These are phyloP conservation scores for Aspergillus nomiae DNA, from an alignment of 2,329 filamentous ascomycete genomes.

Conservation along the genomic window DNA sequence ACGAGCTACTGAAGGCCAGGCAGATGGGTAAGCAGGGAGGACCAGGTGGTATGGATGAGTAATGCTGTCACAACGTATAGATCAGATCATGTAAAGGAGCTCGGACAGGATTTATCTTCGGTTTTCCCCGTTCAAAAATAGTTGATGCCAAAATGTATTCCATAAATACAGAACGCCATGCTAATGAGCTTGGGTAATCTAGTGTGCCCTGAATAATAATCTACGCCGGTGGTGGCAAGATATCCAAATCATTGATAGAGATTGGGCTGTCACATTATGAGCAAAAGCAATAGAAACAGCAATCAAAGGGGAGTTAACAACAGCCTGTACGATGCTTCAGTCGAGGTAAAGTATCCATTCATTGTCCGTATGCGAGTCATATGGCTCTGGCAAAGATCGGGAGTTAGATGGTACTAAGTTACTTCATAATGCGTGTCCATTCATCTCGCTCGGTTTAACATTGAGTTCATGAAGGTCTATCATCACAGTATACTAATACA, in stretches of 20 bases:
- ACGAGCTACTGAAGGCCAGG: slow-evolving; percentile 95
- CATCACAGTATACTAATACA: not conserved
- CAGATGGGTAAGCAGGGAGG: slow-evolving; percentile 71
- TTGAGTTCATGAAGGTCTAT: not conserved
- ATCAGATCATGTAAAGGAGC: slow-evolving; percentile 28
- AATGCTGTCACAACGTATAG: slow-evolving; percentile 30
- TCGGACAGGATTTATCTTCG: slow-evolving; percentile 21
- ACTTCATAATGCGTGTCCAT: not conserved
- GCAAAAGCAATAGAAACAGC: not conserved
- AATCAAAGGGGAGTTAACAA: not conserved
- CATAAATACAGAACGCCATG: slow-evolving; percentile 18
- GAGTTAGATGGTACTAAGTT: not conserved
- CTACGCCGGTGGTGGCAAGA: not conserved
- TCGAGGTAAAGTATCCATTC: not conserved
- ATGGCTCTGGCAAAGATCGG: not conserved
- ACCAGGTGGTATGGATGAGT: slow-evolving; percentile 47
- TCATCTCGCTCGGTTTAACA: not conserved
- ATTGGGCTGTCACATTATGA: not conserved
- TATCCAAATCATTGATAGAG: not conserved
- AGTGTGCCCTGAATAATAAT: slow-evolving; percentile 3
- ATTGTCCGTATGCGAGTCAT: not conserved
- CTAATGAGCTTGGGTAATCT: slow-evolving; percentile 8
- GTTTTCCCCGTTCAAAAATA: slow-evolving; percentile 15
- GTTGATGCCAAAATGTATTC: slow-evolving; percentile 22
- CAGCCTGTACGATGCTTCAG: not conserved